Evolutionary conservation across 805 yeast genomes (phyloP).

Genomic region (Cyberlindnera maclurae): DNA sequence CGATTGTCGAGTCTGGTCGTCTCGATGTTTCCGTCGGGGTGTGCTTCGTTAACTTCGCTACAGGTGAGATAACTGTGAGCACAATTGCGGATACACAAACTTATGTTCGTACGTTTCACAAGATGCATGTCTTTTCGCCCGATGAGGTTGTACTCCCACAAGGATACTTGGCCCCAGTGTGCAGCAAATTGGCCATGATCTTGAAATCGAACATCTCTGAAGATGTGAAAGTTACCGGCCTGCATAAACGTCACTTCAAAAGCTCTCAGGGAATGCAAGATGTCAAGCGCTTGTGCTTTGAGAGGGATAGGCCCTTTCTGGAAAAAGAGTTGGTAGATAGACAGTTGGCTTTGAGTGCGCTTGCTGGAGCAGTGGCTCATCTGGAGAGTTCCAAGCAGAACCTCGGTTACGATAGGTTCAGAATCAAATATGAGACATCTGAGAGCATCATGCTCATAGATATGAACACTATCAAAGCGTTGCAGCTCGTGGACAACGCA

Average conservation of each 20-base stretch:
- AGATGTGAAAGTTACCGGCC: conserved; percentile 20
- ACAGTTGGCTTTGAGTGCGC: conserved; percentile 26
- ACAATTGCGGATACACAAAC: conserved; percentile 39
- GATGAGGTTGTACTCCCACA: conserved; percentile 31
- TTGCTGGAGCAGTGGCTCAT: conserved; percentile 27
- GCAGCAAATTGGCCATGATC: conserved; percentile 29
- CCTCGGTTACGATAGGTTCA: conserved; percentile 23
- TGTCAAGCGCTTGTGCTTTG: conserved; percentile 15
- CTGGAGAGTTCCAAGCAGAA: conserved; percentile 13
- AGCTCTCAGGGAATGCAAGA: conserved; percentile 20
- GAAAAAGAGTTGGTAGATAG: conserved; percentile 25
- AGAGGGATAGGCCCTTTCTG: conserved; percentile 16
- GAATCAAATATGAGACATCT: conserved; percentile 31
- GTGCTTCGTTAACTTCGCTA: conserved; percentile 30
- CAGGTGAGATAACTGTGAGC: conserved; percentile 32
- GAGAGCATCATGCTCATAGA: conserved; percentile 40
- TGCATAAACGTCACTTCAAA: conserved; percentile 23
- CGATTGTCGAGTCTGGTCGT: conserved; percentile 24
- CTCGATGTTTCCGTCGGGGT: conserved; percentile 30
- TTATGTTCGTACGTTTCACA: conserved; percentile 37
- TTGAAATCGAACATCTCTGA: conserved; percentile 27
- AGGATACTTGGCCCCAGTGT: conserved; percentile 20
- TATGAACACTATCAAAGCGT: conserved; percentile 28
- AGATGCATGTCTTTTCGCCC: conserved; percentile 29
- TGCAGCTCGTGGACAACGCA: conserved; percentile 33